Conservation (phyloP, 2,329 filamentous ascomycete genomes). For the Colletotrichum caudatum region DNA sequence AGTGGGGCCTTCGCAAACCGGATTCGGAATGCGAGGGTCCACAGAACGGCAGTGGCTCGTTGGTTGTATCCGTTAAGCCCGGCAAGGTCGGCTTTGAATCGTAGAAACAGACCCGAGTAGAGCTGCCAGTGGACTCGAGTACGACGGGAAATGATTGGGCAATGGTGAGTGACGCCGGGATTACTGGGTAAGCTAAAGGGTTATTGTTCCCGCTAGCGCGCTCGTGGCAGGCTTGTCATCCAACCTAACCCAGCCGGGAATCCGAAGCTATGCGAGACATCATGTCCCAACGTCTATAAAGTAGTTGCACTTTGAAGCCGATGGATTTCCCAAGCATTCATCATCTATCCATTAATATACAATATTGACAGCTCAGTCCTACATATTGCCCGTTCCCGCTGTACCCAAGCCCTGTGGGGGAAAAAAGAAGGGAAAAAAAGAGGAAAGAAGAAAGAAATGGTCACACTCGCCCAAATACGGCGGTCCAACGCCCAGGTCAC, state of each 20-base stretch:
- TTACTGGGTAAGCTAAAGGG: neutral
- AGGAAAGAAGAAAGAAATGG: slow-evolving; percentile 49
- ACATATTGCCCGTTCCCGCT: neutral
- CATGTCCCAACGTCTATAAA: slow-evolving; percentile 7
- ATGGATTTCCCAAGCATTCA: neutral
- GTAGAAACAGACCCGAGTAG: neutral
- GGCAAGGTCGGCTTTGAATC: neutral
- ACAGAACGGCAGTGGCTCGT: neutral
- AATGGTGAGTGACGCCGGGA: neutral
- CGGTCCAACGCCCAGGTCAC: slow-evolving; percentile 56
- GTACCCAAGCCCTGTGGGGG: neutral
- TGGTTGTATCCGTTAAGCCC: neutral
- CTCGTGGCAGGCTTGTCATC: neutral
- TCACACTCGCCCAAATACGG: slow-evolving; percentile 51
- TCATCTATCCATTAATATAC: neutral
- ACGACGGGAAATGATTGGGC: neutral
- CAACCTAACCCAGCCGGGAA: slow-evolving; percentile 6
- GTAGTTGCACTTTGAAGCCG: neutral
- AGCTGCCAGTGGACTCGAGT: neutral
- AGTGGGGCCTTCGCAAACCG: slow-evolving; percentile 24
- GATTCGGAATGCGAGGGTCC: slow-evolving; percentile 30
- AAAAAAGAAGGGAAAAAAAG: neutral
- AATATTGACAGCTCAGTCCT: neutral
- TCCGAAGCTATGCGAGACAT: slow-evolving; percentile 29
- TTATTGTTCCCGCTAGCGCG: neutral